Percentiles rank a stretch among this genome's conserved stretches.
Evolutionary conservation across 257 asterid genomes (phyloP).

Genomic region (Przewalskia tangutica): DNA sequence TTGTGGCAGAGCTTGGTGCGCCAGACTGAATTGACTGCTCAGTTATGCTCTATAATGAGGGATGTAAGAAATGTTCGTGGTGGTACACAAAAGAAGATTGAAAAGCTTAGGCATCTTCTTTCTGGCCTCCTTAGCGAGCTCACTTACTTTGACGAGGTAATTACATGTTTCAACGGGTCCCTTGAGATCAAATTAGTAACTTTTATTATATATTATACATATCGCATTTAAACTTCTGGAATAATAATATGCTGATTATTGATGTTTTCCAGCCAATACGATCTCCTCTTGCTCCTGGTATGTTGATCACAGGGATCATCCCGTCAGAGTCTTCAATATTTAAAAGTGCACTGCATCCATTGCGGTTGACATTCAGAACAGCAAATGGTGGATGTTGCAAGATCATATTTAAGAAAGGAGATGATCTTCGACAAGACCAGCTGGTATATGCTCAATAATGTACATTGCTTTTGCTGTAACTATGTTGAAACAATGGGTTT

Average conservation of each 20-base stretch:
- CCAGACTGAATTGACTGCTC: conserved; percentile 93
- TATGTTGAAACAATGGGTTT: neutral
- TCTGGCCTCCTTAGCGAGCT: conserved; percentile 98
- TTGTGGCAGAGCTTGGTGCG: conserved; percentile 97
- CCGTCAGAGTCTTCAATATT: conserved; percentile 94
- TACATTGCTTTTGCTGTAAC: neutral
- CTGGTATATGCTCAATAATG: conserved; percentile 42
- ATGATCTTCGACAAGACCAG: conserved; percentile 98
- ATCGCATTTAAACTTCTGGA: neutral
- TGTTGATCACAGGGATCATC: conserved; percentile 84
- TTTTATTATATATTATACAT: neutral
- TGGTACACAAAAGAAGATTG: conserved; percentile 93
- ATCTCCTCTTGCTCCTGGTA: conserved; percentile 81
- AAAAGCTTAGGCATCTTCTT: conserved; percentile 92
- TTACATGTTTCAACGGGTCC: neutral
- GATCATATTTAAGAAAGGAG: conserved; percentile 93
- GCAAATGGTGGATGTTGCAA: conserved; percentile 84
- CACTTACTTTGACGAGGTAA: conserved; percentile 91
- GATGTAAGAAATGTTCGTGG: conserved; percentile 93
- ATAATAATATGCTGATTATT: neutral
- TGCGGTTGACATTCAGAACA: conserved; percentile 85
- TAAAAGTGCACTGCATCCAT: conserved; percentile 79
- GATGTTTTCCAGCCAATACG: conserved; percentile 75
- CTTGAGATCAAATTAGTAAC: neutral
- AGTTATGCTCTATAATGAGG: conserved; percentile 84